phyloP scores from a whole-genome alignment of 2,329 filamentous ascomycete species.

The Xylaria sp. region DNA sequence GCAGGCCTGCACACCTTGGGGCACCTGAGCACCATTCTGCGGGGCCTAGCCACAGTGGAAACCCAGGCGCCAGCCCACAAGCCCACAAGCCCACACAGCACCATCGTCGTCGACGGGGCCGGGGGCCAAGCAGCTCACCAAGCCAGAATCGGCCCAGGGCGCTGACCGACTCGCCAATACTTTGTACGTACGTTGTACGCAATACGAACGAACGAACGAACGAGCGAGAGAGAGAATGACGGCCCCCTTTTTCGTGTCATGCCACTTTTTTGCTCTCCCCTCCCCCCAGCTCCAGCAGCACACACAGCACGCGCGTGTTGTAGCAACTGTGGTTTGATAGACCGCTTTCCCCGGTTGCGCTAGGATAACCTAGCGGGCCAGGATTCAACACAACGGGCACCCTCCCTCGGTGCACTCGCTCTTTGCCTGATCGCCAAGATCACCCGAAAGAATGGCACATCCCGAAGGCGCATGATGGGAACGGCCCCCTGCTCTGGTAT shows the following conservation, averaged over 20 bases:
- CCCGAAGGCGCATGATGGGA: not conserved
- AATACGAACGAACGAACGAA: not conserved
- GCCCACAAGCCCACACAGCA: too few species aligned
- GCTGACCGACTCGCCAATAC: not conserved
- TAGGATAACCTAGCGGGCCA: too few species aligned
- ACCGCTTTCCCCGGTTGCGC: too few species aligned
- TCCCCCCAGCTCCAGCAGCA: too few species aligned
- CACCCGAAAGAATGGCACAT: not conserved
- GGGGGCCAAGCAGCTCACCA: not conserved
- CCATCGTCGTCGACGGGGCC: too few species aligned
- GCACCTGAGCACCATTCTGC: not conserved
- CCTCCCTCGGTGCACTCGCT: not conserved
- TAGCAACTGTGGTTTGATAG: too few species aligned
- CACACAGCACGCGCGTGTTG: too few species aligned
- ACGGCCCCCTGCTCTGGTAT: too few species aligned
- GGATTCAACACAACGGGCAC: too few species aligned
- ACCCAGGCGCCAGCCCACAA: not conserved
- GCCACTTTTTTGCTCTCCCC: too few species aligned
- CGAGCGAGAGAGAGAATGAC: not conserved
- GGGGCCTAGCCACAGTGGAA: not conserved
- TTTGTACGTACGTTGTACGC: not conserved
- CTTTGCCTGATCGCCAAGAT: not conserved
- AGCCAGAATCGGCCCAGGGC: not conserved
- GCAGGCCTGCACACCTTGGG: not conserved
- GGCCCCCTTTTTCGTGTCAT: not conserved